A percentile compares a stretch with the other conserved stretches of the same genome.
Evolutionary conservation across 345 rosid species (phyloP).

Genomic region (Eucalyptus cloeziana): DNA sequence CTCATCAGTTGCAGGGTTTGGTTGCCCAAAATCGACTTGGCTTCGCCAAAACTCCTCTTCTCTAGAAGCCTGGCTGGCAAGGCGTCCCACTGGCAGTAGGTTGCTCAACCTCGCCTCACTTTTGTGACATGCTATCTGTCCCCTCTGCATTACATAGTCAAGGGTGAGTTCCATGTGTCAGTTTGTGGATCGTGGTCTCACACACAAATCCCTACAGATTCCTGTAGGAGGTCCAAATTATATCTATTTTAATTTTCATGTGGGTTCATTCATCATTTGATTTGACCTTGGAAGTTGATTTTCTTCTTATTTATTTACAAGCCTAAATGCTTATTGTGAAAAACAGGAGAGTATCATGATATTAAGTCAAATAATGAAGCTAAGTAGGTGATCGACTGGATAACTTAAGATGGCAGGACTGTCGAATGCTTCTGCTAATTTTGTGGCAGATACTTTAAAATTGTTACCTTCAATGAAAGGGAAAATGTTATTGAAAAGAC

Average conservation of each 20-base stretch:
- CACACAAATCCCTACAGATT: not conserved
- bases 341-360: too few relatives aligned
- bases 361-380: too few relatives aligned
- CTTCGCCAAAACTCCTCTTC: not conserved
- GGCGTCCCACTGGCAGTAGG: not conserved
- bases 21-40: not conserved
- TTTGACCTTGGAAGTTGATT: too few relatives aligned
- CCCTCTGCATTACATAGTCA: not conserved
- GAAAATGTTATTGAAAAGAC: not conserved
- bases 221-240: not conserved
- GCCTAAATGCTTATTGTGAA: too few relatives aligned
- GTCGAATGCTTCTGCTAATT: too few relatives aligned
- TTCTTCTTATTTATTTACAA: too few relatives aligned
- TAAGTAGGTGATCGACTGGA: too few relatives aligned
- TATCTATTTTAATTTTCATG: not conserved
- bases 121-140: not conserved
- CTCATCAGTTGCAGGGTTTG: not conserved
- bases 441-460: too few relatives aligned
- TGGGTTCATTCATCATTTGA: not conserved
- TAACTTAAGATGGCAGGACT: too few relatives aligned
- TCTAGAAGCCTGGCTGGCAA: not conserved
- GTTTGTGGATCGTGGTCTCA: too few relatives aligned
- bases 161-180: too few relatives aligned
- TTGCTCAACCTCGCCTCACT: not conserved
- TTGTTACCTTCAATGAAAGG: rapidly evolving